Evolutionary conservation across 2,329 filamentous ascomycete species (phyloP).

Genomic region (Neofusicoccum sp.): DNA sequence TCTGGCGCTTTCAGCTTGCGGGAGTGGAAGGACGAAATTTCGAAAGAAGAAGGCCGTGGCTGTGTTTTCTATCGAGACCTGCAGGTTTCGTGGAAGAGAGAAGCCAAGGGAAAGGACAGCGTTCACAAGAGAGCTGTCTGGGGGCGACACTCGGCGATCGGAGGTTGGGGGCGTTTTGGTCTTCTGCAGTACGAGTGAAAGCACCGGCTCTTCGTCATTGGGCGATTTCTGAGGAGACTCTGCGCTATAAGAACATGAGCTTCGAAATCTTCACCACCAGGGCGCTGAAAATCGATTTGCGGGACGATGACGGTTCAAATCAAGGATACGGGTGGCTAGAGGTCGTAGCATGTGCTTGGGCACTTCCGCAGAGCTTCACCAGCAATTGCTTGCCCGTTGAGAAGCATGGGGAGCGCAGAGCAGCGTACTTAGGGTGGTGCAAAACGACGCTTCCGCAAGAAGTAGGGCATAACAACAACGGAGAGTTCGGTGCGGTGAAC

Average conservation of each 20-base stretch:
- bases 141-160: not conserved
- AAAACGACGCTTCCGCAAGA: too few relatives aligned
- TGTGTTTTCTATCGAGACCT: slow-evolving; percentile 38
- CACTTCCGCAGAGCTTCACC: too few relatives aligned
- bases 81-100: slow-evolving; percentile 23
- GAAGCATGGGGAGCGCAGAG: too few relatives aligned
- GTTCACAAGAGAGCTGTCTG: not conserved
- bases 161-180: not conserved
- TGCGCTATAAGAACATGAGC: not conserved
- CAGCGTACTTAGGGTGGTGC: too few relatives aligned
- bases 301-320: too few relatives aligned
- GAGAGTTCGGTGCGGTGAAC: not conserved
- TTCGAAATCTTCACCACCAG: not conserved
- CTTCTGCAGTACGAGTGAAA: not conserved
- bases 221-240: not conserved
- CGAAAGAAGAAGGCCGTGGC: slow-evolving; percentile 46
- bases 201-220: not conserved
- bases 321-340: too few relatives aligned
- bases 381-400: too few relatives aligned
- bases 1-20: slow-evolving; percentile 40
- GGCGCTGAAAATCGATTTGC: too few relatives aligned
- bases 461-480: not conserved
- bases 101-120: not conserved
- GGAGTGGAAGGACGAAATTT: slow-evolving; percentile 43
- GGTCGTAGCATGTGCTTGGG: too few relatives aligned